Evolutionary conservation across 2,329 filamentous ascomycete genomes (phyloP), one percentile per base, ranked within the genome.

Genomic region (Huntiella moniliformis): DNA sequence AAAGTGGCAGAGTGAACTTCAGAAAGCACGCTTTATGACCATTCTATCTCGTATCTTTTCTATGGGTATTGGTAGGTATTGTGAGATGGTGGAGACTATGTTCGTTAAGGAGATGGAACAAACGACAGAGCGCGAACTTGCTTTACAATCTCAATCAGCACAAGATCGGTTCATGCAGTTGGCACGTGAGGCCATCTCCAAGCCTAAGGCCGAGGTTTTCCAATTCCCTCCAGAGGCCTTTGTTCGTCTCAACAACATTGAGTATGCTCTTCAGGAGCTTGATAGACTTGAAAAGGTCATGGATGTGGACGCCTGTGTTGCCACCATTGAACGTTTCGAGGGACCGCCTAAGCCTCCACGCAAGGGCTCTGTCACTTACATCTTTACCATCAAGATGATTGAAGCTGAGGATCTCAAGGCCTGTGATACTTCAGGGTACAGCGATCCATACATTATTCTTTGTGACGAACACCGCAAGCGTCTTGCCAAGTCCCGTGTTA

Each of bases 341-440:
- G 83, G 83, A 6, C 79, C 82, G 1, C 68, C 74, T 45, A 76
- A 77, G 56, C 68, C 73, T 47, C 66, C 69, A 51, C 58, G 63
- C 47, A 77, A 77, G 54, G 80, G 77, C 55, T 75, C 79, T 37
- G 82, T 77, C 51, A 95, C 92, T 58, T 96, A 93, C 58, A 87
- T 95, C 46, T 98, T 98, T 62, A 96, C 91, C 1, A 87, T 98
- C 63, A 98, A 98, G 64, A 87, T 98, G 49, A 87, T 98, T 18
- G 91, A 98, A 62, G 91, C 84, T 6, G 91, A 98, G 62, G 91
- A 98, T 56, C 68, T 98, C 54, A 96, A 96, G 62, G 85, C 91
- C n/a, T 96, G 91, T 58, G 91, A 98, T 61, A 79, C 93, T 54
- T 92, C 83, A 55, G 91, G 91, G 33, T 76, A 81, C 52, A 96